Evolutionary conservation across 1,139 yeast genomes (phyloP).

Genomic region (Kodamaea alishanica): DNA sequence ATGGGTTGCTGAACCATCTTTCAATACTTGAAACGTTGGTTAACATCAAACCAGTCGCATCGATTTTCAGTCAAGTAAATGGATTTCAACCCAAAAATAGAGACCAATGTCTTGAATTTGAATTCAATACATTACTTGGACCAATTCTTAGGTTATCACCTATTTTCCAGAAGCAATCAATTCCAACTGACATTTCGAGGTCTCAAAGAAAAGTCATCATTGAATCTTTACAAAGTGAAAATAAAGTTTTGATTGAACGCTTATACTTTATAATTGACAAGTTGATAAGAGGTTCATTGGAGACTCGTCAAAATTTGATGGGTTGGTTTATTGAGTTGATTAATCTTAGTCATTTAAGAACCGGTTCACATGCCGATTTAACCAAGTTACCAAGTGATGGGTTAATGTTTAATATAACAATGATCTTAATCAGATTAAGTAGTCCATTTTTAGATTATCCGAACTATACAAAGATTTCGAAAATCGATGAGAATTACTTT

Average conservation of each 20-base stretch:
- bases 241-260: conserved; percentile 51
- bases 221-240: conserved; percentile 59
- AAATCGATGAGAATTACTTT: conserved; percentile 66
- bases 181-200: conserved; percentile 36
- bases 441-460: conserved; percentile 79
- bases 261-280: conserved; percentile 68
- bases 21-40: conserved; percentile 58
- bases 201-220: conserved; percentile 45
- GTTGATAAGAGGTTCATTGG: conserved; percentile 70
- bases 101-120: conserved; percentile 49
- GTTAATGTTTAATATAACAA: conserved; percentile 72
- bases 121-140: conserved; percentile 66
- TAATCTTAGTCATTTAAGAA: conserved; percentile 78
- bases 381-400: conserved; percentile 72
- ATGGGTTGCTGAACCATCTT: conserved; percentile 49
- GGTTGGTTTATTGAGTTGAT: conserved; percentile 68
- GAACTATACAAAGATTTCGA: conserved; percentile 59
- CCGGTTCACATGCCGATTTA: conserved; percentile 80
- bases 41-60: conserved; percentile 59
- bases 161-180: conserved; percentile 22
- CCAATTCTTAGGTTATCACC: conserved; percentile 78
- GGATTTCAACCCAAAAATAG: conserved; percentile 41
- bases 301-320: conserved; percentile 60
- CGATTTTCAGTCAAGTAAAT: conserved; percentile 53
- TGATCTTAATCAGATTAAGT: conserved; percentile 66